phyloP scores from a whole-genome alignment of 2,329 filamentous ascomycete genomes.

The Albifimbria verrucaria region DNA sequence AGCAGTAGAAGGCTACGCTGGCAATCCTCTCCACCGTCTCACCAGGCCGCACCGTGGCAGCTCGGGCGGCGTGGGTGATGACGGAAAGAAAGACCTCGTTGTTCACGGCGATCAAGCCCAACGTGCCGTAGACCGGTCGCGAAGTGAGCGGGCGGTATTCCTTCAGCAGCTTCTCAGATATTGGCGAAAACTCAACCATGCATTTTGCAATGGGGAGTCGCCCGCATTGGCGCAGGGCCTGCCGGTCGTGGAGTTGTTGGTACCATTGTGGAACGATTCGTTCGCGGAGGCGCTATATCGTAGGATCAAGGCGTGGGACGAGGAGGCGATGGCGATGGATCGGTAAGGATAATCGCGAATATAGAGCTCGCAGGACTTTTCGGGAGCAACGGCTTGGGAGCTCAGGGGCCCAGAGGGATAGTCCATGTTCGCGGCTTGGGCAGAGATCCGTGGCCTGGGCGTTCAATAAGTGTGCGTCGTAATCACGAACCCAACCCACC shows the following conservation, averaged over 20 bases:
- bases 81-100: conserved; percentile 89
- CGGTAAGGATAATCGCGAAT: conserved; percentile 85
- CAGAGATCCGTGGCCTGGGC: conserved; percentile 8
- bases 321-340: conserved; percentile 80
- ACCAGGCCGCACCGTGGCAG: conserved; percentile 78
- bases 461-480: not conserved
- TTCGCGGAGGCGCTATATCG: conserved; percentile 68
- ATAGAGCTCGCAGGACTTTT: conserved; percentile 71
- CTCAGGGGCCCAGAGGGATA: conserved; percentile 41
- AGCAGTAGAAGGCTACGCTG: conserved; percentile 86
- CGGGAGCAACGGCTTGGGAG: conserved; percentile 45
- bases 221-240: conserved; percentile 38
- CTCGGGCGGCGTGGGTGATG: conserved; percentile 73
- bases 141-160: conserved; percentile 75
- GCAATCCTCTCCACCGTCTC: conserved; percentile 88
- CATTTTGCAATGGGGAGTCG: conserved; percentile 58
- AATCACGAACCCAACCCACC: conserved; percentile 12
- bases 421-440: conserved; percentile 41
- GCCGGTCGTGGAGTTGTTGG: conserved; percentile 48
- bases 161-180: conserved; percentile 62
- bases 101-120: conserved; percentile 81
- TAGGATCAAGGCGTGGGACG: conserved; percentile 78
- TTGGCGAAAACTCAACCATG: conserved; percentile 80
- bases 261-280: conserved; percentile 57
- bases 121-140: conserved; percentile 75